These are phyloP conservation scores for Nemania serpens DNA, from an alignment of 2,329 filamentous ascomycete species.

Conservation along the genomic window DNA sequence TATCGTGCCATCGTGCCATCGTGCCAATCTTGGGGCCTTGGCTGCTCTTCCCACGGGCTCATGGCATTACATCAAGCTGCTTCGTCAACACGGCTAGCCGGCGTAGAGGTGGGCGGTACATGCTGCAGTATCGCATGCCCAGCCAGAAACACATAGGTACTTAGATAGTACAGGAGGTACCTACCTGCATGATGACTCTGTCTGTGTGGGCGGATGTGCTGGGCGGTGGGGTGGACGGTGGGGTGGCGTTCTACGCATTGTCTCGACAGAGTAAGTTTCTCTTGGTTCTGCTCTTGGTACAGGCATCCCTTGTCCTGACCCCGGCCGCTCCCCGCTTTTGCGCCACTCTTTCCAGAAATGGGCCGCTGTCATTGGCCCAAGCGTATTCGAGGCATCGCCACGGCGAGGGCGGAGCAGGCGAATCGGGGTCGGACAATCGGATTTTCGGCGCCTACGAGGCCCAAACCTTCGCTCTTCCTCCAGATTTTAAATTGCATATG, in stretches of 20 bases:
- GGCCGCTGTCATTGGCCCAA: conserved; percentile 8
- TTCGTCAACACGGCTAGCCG: background rate
- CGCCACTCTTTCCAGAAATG: conserved; percentile 1
- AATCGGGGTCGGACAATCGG: conserved; percentile 14
- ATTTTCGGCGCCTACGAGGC: background rate
- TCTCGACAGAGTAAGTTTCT: background rate
- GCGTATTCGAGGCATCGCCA: conserved; percentile 8
- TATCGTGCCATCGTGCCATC: background rate
- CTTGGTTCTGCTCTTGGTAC: conserved; percentile 3
- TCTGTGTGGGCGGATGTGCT: background rate
- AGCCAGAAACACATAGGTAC: too few species aligned
- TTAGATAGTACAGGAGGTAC: too few species aligned
- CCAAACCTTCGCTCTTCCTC: too few species aligned
- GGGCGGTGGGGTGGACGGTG: conserved; percentile 3
- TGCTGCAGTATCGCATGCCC: too few species aligned
- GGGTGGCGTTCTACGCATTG: conserved; percentile 12
- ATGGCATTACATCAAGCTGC: conserved; percentile 33
- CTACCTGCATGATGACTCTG: too few species aligned
- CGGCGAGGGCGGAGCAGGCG: conserved; percentile 11
- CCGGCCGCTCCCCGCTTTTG: background rate
- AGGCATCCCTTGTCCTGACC: background rate
- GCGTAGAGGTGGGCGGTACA: background rate
- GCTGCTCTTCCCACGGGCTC: conserved; percentile 30
- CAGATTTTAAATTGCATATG: background rate
- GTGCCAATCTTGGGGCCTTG: conserved; percentile 25